These are phyloP conservation scores for Penicillium subrubescens DNA, from an alignment of 495 filamentous ascomycete genomes.

Conservation along the genomic window DNA sequence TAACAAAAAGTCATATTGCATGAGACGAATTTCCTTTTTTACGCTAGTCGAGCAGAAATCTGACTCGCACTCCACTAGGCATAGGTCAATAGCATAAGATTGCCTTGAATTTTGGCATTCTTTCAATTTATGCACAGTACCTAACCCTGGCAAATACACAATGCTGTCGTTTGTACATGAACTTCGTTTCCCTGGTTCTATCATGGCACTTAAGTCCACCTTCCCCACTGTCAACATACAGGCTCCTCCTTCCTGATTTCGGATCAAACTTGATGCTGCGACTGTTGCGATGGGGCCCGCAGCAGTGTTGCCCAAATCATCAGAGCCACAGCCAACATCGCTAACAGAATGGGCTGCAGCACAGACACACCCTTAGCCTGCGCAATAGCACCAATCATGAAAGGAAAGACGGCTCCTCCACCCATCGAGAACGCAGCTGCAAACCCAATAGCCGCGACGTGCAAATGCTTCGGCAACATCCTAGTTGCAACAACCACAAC, in stretches of 20 bases:
- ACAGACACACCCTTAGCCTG: slow-evolving; percentile 69
- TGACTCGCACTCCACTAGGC: background rate
- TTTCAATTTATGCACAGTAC: background rate
- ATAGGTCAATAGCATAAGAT: background rate
- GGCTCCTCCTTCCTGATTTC: too few species aligned
- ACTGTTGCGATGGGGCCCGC: slow-evolving; percentile 10
- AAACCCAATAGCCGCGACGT: slow-evolving; percentile 78
- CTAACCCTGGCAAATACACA: background rate
- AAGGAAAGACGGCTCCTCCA: slow-evolving; percentile 72
- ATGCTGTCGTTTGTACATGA: too few species aligned
- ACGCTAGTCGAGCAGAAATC: slow-evolving; percentile 3
- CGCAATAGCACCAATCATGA: slow-evolving; percentile 72
- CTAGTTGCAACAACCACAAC: slow-evolving; percentile 75
- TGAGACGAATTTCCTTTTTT: slow-evolving; percentile 14
- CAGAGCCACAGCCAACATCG: slow-evolving; percentile 32
- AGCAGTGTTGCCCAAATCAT: slow-evolving; percentile 22
- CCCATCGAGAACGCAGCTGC: slow-evolving; percentile 74
- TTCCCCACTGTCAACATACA: background rate
- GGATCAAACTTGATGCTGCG: slow-evolving; percentile 4
- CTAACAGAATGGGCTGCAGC: slow-evolving; percentile 66
- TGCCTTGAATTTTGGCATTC: background rate
- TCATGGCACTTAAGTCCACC: background rate
- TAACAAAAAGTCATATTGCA: slow-evolving; percentile 15
- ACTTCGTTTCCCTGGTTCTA: background rate
- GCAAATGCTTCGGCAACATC: slow-evolving; percentile 69